Percentiles rank a stretch among this genome's conserved stretches.
Conservation (phyloP, 371 early-diverging fungal species). For the Mortierella sp. region DNA sequence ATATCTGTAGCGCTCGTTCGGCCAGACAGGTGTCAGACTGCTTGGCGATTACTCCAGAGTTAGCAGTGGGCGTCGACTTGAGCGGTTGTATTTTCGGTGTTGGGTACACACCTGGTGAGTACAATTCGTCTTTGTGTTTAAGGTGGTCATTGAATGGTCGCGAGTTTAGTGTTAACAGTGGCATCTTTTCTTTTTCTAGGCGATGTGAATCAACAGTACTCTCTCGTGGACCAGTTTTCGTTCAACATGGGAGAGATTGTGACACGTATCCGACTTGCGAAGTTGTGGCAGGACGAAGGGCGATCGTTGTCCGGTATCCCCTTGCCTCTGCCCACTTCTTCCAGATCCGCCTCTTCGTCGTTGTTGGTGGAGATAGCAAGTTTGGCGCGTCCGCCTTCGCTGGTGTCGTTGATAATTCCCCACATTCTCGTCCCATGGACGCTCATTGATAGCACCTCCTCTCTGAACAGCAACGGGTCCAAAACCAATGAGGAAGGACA, state of each 20-base stretch:
- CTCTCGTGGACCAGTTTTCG: conserved; percentile 47
- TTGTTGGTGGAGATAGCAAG: not conserved
- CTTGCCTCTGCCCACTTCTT: conserved; percentile 19
- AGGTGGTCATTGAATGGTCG: too few species aligned
- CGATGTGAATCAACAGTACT: conserved; percentile 28
- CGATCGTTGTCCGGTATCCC: conserved; percentile 40
- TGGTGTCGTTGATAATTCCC: not conserved
- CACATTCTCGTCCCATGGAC: conserved; percentile 36
- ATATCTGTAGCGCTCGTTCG: conserved; percentile 20
- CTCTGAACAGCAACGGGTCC: too few species aligned
- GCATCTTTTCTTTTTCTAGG: not conserved
- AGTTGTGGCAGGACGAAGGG: conserved; percentile 36
- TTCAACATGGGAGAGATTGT: conserved; percentile 47
- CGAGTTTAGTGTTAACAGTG: not conserved
- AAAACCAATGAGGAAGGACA: not conserved
- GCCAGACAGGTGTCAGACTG: conserved; percentile 48
- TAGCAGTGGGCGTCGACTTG: conserved; percentile 42
- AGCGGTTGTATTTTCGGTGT: conserved; percentile 45
- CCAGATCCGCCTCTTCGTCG: not conserved
- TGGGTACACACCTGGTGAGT: conserved; percentile 37
- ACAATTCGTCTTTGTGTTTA: not conserved
- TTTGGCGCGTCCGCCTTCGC: not conserved
- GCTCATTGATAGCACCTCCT: not conserved
- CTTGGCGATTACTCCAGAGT: conserved; percentile 39
- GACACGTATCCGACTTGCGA: conserved; percentile 41